Evolutionary conservation across 2,329 filamentous ascomycete species (phyloP).

Genomic region (Fusarium sterilihyphosum): DNA sequence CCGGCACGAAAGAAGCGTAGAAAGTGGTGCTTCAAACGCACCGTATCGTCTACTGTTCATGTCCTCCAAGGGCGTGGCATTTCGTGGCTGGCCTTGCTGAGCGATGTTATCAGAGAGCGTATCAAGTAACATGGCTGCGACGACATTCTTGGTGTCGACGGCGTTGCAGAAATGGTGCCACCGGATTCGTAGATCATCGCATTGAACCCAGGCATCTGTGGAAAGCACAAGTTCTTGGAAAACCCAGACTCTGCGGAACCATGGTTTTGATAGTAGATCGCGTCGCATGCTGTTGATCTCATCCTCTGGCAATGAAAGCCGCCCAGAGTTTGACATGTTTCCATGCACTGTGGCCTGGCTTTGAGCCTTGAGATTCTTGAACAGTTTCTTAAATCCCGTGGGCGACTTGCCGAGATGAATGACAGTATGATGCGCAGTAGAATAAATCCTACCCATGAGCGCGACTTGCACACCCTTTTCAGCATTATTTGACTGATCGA

Average conservation of each 20-base stretch:
- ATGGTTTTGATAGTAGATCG: accelerated
- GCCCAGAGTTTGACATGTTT: accelerated
- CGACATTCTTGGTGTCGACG: background rate
- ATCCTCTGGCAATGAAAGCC: background rate
- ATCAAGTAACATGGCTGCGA: background rate
- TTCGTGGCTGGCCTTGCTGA: background rate
- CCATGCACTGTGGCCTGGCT: background rate
- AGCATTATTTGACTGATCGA: background rate
- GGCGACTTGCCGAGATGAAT: background rate
- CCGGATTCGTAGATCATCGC: background rate
- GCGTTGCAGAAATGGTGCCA: background rate
- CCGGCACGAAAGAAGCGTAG: background rate
- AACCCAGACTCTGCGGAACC: background rate
- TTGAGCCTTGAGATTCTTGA: background rate
- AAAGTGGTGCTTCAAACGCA: background rate
- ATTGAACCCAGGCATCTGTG: background rate
- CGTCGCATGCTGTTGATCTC: background rate
- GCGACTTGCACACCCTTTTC: background rate
- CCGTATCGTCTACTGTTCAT: background rate
- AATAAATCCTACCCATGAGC: background rate
- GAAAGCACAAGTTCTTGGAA: background rate
- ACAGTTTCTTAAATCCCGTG: accelerated
- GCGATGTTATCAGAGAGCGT: accelerated
- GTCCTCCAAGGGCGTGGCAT: background rate
- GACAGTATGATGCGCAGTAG: background rate